Percentiles rank a stretch among this genome's conserved stretches.
Conservation (phyloP, 352 stramenopile genomes). For the Plasmopara halstedii region DNA sequence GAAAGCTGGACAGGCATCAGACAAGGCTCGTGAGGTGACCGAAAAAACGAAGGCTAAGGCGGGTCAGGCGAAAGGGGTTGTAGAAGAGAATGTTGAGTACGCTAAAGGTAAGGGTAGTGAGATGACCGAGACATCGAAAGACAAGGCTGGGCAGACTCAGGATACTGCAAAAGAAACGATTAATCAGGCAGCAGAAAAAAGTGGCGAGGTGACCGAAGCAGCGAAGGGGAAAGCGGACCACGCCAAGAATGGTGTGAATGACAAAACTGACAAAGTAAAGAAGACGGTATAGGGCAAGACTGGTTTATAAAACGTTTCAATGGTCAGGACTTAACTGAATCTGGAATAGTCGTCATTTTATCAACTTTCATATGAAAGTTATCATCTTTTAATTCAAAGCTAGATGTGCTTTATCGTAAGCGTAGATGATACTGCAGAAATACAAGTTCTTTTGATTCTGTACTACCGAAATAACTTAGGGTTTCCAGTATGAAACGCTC, state of each 20-base stretch:
- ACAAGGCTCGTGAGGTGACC: not conserved
- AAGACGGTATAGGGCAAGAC: too few species aligned
- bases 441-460: too few species aligned
- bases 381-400: too few species aligned
- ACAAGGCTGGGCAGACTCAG: conserved; percentile 14
- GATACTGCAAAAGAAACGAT: conserved; percentile 16
- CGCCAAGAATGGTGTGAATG: not conserved
- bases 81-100: conserved; percentile 6
- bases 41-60: not conserved
- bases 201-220: conserved; percentile 8
- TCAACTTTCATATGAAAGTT: too few species aligned
- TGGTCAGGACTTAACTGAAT: too few species aligned
- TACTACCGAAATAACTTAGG: too few species aligned
- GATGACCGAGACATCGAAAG: conserved; percentile 3
- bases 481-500: too few species aligned
- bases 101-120: conserved; percentile 17
- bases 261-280: conserved; percentile 3
- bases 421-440: too few species aligned
- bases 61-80: not conserved
- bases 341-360: too few species aligned
- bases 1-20: conserved; percentile 3
- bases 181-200: conserved; percentile 16
- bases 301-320: too few species aligned
- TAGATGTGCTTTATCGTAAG: too few species aligned
- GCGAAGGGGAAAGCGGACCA: conserved; percentile 4